Conservation (phyloP, 768 basidiomycete species). For the Leccinum uliginosum region DNA sequence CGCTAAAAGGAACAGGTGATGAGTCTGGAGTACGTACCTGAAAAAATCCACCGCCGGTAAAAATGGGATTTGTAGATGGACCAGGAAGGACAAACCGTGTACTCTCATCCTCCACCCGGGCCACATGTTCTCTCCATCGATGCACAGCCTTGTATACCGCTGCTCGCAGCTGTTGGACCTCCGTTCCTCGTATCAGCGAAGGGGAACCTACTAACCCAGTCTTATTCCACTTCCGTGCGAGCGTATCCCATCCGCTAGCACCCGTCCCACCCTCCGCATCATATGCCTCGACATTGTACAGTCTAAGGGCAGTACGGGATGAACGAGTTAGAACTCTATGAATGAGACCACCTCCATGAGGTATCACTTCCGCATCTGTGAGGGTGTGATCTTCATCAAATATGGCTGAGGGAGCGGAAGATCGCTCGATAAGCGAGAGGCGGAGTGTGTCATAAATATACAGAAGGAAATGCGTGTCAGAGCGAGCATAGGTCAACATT, state of each 20-base stretch:
- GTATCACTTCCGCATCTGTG: background rate
- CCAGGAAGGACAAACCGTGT: conserved; percentile 47
- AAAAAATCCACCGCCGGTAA: background rate
- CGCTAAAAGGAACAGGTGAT: conserved; percentile 67
- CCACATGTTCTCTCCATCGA: conserved; percentile 75
- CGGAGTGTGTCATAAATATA: conserved; percentile 91
- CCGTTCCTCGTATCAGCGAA: conserved; percentile 29
- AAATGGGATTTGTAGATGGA: background rate
- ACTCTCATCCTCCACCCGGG: conserved; percentile 85
- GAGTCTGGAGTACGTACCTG: conserved; percentile 75
- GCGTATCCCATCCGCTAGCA: conserved; percentile 68
- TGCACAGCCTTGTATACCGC: conserved; percentile 71
- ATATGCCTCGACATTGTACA: conserved; percentile 67
- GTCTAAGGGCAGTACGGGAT: conserved; percentile 67
- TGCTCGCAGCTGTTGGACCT: conserved; percentile 41
- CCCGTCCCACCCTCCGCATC: conserved; percentile 64
- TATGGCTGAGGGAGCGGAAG: conserved; percentile 29
- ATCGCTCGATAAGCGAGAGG: conserved; percentile 77
- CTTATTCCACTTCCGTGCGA: conserved; percentile 85
- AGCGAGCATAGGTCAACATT: conserved; percentile 90
- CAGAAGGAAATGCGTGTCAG: conserved; percentile 94
- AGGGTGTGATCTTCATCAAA: conserved; percentile 13
- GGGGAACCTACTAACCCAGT: conserved; percentile 32
- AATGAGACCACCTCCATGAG: conserved; percentile 41
- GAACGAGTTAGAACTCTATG: conserved; percentile 68